Base-by-base conservation (phyloP, 306 rosid genomes). In the Carpinus fangiana region DNA sequence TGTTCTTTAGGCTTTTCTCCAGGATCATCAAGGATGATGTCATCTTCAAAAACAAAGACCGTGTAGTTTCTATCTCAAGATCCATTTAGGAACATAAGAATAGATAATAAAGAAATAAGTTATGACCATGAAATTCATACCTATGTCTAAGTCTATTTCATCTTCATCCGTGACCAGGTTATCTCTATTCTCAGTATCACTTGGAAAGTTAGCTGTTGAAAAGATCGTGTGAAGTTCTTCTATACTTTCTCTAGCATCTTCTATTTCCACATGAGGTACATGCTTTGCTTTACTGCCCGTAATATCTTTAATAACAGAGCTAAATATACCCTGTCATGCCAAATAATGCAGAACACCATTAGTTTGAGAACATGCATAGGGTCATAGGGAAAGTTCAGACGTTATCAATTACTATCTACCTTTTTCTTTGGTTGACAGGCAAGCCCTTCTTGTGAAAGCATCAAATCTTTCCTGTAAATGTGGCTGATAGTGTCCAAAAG, bases 251-350 rank as follows among this genome's bases (percentile, higher is more conserved):
- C 73, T 86, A 56, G 86, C 41, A 81, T 84, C 91, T 86, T 87
- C 95, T 62, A 51, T 78, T 78, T 89, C 97, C 78, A 80, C 10
- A 17, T 83, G 62, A 55, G 91, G 85, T 57, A 56, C 84, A 62
- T 79, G 84, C 87, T 91, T 92, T 76, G 90, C 81, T 82, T 87
- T 92, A 79, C 81, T 86, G 71, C 97, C 87, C 61, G 90, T 87
- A 57, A 94, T 84, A 60, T 94, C 98, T 90, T 89, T 93, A 76
- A 95, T 85, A 73, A 86, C 91, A 0, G 95, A 87, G 82, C 88
- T 80, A 80, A 95, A 89, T 82, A 95, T 82, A 67, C 98, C 95
- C 97, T 95, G 77, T 18, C 74, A 79, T 59, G 55, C 53, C 73
- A 12, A 21, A 45, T 4, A 9, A 80, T 18, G 26, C 4, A 60